Evolutionary conservation across 2,329 filamentous ascomycete species (phyloP), one percentile per base, ranked within the genome.

Genomic region (Didymella arachidicola): DNA sequence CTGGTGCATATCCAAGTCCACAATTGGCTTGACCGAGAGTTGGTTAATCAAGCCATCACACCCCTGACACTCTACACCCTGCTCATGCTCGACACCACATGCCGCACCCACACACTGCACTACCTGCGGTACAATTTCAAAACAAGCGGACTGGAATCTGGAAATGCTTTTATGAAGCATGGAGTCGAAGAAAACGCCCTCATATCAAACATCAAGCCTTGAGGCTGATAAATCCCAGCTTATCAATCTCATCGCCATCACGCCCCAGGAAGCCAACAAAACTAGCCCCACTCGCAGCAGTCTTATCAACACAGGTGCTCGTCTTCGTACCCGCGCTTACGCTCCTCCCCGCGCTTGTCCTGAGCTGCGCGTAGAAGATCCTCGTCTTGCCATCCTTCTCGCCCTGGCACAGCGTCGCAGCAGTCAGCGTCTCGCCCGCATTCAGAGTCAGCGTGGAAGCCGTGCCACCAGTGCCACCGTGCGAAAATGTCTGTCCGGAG

Each of bases 381-480:
- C 84, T 80, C 14, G 81, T 83, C 10, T 77, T 64, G 29, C 66
- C 66, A 58, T 78, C 72, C 64, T 81, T 78, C 66, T 81, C 67
- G 14, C 79, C 85, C 63, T 81, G 77, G 72, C 85, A 87, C 12
- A 87, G 71, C 50, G 76, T 73, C 0, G 82, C 83, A 26, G 70
- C 65, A 1, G 77, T 79, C 79, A 85, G 83, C 65, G 73, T 79
- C 70, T 88, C 86, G 16, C 74, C 73, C 2, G 66, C 61, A 1
- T 49, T 79, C n/a, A 87, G 78, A 0, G 73, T 75, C 47, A 87
- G 76, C 4, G 77, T 75, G 2, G 68, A 65, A 5, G 67, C 72
- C 0, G 72, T 76, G 11, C 85, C 85, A 27, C 84, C 85, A 0
- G 72, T 78, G 18, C 85, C 85, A 44, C 86, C 86, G 64, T 87